phyloP scores from a whole-genome alignment of 345 rosid genomes.

The Heritiera fomes region DNA sequence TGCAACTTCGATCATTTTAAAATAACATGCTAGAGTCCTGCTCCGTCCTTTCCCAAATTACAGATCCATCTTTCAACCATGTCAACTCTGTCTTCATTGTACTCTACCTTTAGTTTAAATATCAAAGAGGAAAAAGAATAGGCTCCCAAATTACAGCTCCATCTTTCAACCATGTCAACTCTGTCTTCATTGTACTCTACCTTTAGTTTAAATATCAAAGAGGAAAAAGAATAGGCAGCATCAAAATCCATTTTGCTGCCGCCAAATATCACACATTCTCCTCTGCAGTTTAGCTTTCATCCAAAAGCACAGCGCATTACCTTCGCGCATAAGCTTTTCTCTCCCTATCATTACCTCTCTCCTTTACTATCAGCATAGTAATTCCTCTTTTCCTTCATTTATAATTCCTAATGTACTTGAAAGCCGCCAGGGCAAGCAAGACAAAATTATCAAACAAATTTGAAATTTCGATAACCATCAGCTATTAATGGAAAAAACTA shows the following conservation, averaged over 20 bases:
- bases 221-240: neutral
- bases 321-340: too few species aligned
- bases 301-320: too few species aligned
- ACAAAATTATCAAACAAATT: neutral
- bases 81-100: neutral
- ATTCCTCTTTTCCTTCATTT: neutral
- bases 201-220: neutral
- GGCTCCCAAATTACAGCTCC: too few species aligned
- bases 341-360: neutral
- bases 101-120: neutral
- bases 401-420: neutral
- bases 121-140: neutral
- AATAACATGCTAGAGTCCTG: neutral
- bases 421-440: neutral
- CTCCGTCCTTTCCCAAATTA: neutral
- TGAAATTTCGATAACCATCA: neutral
- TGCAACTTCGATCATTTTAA: neutral
- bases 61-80: neutral
- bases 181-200: neutral
- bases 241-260: neutral
- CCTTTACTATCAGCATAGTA: neutral
- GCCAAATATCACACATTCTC: neutral
- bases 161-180: neutral
- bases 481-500: neutral
- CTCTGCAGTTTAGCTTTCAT: too few species aligned